These are phyloP conservation scores for Maudiozyma pseudohumilis DNA, from an alignment of 805 yeast species.

Conservation along the genomic window DNA sequence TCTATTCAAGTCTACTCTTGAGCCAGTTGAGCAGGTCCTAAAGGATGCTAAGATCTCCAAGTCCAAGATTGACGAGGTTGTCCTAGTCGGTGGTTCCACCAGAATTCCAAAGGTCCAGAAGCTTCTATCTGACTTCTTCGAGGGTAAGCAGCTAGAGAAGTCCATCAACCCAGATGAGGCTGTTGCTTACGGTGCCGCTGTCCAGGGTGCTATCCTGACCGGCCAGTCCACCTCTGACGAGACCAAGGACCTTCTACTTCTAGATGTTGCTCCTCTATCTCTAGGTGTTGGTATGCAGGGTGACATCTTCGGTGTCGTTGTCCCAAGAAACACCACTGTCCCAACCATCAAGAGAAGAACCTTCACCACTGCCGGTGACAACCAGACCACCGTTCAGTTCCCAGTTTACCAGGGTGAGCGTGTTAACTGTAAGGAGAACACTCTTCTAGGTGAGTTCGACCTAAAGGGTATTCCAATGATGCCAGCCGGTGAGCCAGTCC, in stretches of 20 bases:
- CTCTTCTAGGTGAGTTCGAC: conserved; percentile 96
- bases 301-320: conserved; percentile 97
- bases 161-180: conserved; percentile 99
- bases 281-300: conserved; percentile 99
- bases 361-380: conserved; percentile 97
- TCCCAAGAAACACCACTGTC: conserved; percentile 98
- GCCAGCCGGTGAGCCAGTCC: conserved; percentile 98
- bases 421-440: conserved; percentile 96
- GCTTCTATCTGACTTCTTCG: conserved; percentile 87
- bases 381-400: conserved; percentile 97
- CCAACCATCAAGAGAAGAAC: conserved; percentile 99
- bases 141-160: conserved; percentile 94
- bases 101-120: conserved; percentile 98
- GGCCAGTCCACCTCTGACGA: conserved; percentile 85
- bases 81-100: conserved; percentile 96
- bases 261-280: conserved; percentile 97
- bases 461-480: conserved; percentile 96
- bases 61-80: conserved; percentile 85
- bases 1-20: conserved; percentile 85
- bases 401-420: conserved; percentile 99
- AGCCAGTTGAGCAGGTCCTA: conserved; percentile 90
- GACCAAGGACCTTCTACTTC: conserved; percentile 88
- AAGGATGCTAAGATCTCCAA: conserved; percentile 84
- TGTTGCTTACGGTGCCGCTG: conserved; percentile 99
- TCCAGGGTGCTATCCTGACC: conserved; percentile 96